phyloP scores from a whole-genome alignment of 2,329 filamentous ascomycete genomes.

The Paraphoma sp. region DNA sequence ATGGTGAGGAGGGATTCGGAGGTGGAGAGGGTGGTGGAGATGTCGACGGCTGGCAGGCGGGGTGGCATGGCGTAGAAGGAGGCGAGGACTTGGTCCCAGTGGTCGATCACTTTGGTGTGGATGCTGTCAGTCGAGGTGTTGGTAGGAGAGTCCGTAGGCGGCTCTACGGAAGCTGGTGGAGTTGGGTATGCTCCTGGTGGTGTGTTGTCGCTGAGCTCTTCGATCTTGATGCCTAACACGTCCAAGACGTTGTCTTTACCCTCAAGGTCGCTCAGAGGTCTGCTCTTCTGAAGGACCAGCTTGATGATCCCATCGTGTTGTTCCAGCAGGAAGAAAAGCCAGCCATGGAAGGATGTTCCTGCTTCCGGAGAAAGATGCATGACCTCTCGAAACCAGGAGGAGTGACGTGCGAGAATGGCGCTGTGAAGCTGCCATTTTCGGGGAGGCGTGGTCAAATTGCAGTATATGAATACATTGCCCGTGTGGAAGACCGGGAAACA shows the following conservation, averaged over 20 bases:
- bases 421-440: constrained; percentile 22
- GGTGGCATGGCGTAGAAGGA: constrained; percentile 32
- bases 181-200: not conserved
- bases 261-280: not conserved
- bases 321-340: constrained; percentile 7
- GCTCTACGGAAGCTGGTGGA: not conserved
- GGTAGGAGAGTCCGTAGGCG: not conserved
- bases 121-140: not conserved
- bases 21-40: constrained; percentile 24
- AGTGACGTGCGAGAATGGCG: constrained; percentile 12
- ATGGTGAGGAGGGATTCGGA: constrained; percentile 35
- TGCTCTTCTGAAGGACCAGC: constrained; percentile 1
- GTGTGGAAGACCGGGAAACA: constrained; percentile 5
- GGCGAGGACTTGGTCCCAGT: constrained; percentile 32
- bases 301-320: not conserved
- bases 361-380: not conserved
- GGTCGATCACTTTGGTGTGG: not conserved
- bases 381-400: constrained; percentile 18
- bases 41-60: constrained; percentile 18
- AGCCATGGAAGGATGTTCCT: not conserved
- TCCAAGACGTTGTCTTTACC: not conserved
- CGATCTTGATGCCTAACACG: not conserved
- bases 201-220: not conserved
- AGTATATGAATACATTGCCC: constrained; percentile 9
- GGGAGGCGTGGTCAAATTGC: not conserved